Conservation (phyloP, 2,329 filamentous ascomycete genomes). For the Penicillium sp. region DNA sequence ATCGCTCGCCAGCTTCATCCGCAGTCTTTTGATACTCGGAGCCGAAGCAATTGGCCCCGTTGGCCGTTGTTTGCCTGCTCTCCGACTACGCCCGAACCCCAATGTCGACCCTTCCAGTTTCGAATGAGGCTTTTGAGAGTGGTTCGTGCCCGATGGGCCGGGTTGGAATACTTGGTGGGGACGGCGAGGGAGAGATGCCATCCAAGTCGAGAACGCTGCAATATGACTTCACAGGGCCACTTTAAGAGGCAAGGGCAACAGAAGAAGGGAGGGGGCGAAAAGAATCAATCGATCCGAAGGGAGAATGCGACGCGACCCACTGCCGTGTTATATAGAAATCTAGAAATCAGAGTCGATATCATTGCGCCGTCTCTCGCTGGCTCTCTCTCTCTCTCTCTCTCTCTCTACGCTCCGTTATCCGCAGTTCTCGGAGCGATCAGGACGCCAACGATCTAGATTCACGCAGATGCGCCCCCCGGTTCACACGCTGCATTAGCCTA, state of each 20-base stretch:
- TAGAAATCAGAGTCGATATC: not conserved
- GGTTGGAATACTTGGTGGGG: conserved; percentile 11
- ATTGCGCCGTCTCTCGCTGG: no score
- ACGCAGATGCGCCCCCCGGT: no score
- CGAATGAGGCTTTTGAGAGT: not conserved
- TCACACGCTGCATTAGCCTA: no score
- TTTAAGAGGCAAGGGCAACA: not conserved
- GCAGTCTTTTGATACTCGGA: not conserved
- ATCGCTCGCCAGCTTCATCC: not conserved
- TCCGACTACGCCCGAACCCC: conserved; percentile 4
- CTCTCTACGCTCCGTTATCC: no score
- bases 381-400: no score
- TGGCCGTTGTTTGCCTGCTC: conserved; percentile 5
- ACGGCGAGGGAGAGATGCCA: not conserved
- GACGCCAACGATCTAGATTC: conserved; percentile 9
- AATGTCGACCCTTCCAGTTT: conserved; percentile 1
- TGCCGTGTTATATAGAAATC: no score
- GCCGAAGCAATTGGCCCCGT: no score
- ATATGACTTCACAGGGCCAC: not conserved
- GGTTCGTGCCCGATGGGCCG: conserved; percentile 11
- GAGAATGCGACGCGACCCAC: no score
- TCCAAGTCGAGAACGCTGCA: not conserved
- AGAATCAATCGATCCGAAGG: not conserved
- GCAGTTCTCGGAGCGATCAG: no score
- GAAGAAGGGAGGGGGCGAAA: not conserved